Evolutionary conservation across 306 rosid genomes (phyloP).

Genomic region (Arachis hypogaea): DNA sequence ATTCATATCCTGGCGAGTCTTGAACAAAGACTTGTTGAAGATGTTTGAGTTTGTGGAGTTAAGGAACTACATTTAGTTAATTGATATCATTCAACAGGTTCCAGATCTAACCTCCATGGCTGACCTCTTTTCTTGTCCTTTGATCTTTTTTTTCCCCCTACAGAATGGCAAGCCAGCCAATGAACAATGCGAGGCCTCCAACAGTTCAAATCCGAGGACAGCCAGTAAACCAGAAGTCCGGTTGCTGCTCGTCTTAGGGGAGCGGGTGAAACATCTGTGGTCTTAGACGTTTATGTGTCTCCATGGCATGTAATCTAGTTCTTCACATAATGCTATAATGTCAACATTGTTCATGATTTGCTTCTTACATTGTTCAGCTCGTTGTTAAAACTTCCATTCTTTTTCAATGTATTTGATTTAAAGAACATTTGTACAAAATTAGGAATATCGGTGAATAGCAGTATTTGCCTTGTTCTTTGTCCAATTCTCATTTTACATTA

Average conservation of each 20-base stretch:
- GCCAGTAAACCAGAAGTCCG: conserved; percentile 94
- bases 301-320: conserved; percentile 64
- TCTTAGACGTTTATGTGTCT: conserved; percentile 47
- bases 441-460: conserved; percentile 82
- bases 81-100: neutral
- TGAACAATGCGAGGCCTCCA: conserved; percentile 90
- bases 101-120: neutral
- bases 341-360: conserved; percentile 56
- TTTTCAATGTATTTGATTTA: conserved; percentile 85
- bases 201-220: conserved; percentile 98
- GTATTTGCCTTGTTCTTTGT: conserved; percentile 64
- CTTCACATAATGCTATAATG: conserved; percentile 47
- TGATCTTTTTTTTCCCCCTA: neutral
- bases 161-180: conserved; percentile 99
- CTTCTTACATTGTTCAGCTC: conserved; percentile 54
- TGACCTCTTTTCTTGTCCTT: conserved; percentile 13
- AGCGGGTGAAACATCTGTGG: conserved; percentile 39
- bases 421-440: conserved; percentile 83
- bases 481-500: conserved; percentile 19
- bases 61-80: neutral
- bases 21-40: neutral
- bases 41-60: conserved; percentile 12
- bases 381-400: conserved; percentile 76
- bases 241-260: conserved; percentile 93
- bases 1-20: too few relatives aligned